These are phyloP conservation scores for Paramyrothecium sp. DNA, from an alignment of 2,329 filamentous ascomycete genomes.

Conservation along the genomic window DNA sequence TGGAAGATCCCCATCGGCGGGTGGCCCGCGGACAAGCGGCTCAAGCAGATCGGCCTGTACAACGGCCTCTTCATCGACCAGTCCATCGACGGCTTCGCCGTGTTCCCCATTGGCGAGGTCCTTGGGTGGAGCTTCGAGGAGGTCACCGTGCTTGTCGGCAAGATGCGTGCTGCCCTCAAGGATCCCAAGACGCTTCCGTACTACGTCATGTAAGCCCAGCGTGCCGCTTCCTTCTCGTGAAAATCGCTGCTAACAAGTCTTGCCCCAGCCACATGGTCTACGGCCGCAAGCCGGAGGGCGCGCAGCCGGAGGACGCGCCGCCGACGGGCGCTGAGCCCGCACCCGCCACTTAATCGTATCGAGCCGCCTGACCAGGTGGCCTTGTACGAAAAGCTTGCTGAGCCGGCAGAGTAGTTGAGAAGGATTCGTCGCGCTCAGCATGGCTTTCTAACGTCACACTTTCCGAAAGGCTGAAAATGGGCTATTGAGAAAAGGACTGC, in stretches of 20 bases:
- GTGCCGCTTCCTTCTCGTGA: not conserved
- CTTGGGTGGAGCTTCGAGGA: conserved; percentile 24
- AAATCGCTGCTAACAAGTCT: not conserved
- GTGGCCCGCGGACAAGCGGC: conserved; percentile 39
- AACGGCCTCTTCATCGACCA: conserved; percentile 21
- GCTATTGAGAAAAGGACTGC: too few species aligned
- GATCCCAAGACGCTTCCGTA: conserved; percentile 8
- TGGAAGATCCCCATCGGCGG: conserved; percentile 37
- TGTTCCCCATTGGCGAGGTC: conserved; percentile 21
- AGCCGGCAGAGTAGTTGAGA: too few species aligned
- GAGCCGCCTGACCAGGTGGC: too few species aligned
- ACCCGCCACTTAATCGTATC: too few species aligned
- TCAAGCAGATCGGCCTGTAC: conserved; percentile 39
- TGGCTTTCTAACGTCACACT: too few species aligned
- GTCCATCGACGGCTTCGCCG: conserved; percentile 23
- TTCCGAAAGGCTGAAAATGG: too few species aligned
- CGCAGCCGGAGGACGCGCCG: not conserved
- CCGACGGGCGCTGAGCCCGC: too few species aligned
- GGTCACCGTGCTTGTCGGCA: conserved; percentile 15
- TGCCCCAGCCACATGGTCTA: conserved; percentile 9
- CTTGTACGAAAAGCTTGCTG: too few species aligned
- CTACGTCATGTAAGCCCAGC: conserved; percentile 6
- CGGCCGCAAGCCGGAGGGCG: conserved; percentile 10
- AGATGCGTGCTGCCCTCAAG: conserved; percentile 14
- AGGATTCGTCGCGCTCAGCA: too few species aligned